These are phyloP conservation scores for Isabelozyma pseudorhagii DNA, from an alignment of 805 yeast species.

Conservation along the genomic window DNA sequence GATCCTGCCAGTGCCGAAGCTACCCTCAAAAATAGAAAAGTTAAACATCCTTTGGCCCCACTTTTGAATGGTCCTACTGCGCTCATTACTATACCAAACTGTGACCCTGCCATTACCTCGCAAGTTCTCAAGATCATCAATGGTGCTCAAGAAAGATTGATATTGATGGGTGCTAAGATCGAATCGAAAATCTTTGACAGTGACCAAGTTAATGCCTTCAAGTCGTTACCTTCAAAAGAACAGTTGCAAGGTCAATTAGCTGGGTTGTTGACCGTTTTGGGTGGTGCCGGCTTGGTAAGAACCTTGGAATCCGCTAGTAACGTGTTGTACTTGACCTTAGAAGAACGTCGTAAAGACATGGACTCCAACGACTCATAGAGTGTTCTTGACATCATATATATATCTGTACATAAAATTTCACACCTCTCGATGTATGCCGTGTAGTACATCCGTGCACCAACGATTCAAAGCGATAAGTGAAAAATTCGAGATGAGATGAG, in stretches of 20 bases:
- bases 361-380: slow-evolving; percentile 12
- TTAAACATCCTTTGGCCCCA: slow-evolving; percentile 64
- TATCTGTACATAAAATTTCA: slow-evolving; percentile 1
- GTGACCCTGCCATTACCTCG: slow-evolving; percentile 69
- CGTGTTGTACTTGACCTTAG: slow-evolving; percentile 69
- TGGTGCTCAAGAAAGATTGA: slow-evolving; percentile 65
- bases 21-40: slow-evolving; percentile 36
- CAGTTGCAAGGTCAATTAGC: slow-evolving; percentile 78
- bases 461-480: background rate
- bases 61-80: slow-evolving; percentile 86
- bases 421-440: background rate
- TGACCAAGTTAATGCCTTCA: slow-evolving; percentile 56
- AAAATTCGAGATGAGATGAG: background rate
- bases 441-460: slow-evolving; percentile 3
- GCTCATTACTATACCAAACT: slow-evolving; percentile 59
- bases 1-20: slow-evolving; percentile 74
- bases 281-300: slow-evolving; percentile 86
- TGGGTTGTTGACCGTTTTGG: slow-evolving; percentile 75
- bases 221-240: slow-evolving; percentile 67
- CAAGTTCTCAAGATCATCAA: slow-evolving; percentile 60
- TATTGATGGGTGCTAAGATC: slow-evolving; percentile 82
- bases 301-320: slow-evolving; percentile 73
- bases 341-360: slow-evolving; percentile 42
- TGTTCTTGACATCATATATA: background rate
- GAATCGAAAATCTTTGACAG: slow-evolving; percentile 57